Evolutionary conservation across 148 eudicot species (phyloP).

Genomic region (Camellia japonica): DNA sequence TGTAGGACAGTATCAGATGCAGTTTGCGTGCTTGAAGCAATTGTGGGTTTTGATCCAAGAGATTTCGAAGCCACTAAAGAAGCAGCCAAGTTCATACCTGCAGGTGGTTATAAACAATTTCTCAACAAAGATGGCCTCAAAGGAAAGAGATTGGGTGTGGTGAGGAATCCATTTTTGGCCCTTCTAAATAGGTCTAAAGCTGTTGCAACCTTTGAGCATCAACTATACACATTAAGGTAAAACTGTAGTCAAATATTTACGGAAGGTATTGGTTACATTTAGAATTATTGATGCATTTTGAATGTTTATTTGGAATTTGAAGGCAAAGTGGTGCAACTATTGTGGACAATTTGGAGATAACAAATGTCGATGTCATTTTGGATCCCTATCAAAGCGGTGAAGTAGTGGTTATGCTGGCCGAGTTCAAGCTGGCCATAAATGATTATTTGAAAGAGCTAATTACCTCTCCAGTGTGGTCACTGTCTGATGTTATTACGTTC

Average conservation of each 20-base stretch:
- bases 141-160: slow-evolving; percentile 48
- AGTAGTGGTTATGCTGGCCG: slow-evolving; percentile 20
- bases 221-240: slow-evolving; percentile 38
- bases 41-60: slow-evolving; percentile 35
- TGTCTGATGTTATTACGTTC: slow-evolving; percentile 39
- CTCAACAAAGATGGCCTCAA: slow-evolving; percentile 37
- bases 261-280: neutral
- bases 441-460: slow-evolving; percentile 28
- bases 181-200: neutral
- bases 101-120: slow-evolving; percentile 47
- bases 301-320: neutral
- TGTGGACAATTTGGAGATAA: slow-evolving; percentile 34
- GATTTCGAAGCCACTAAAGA: slow-evolving; percentile 42
- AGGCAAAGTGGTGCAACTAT: slow-evolving; percentile 37
- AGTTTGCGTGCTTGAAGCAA: slow-evolving; percentile 40
- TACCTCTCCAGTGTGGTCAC: slow-evolving; percentile 33
- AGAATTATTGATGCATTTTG: neutral
- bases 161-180: slow-evolving; percentile 35
- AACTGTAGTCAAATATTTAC: neutral
- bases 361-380: slow-evolving; percentile 21
- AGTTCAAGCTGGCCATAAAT: slow-evolving; percentile 37
- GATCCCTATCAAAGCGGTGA: slow-evolving; percentile 28
- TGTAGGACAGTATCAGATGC: slow-evolving; percentile 44
- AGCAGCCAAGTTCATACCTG: slow-evolving; percentile 37
- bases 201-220: slow-evolving; percentile 25